A percentile compares a stretch with the other conserved stretches of the same genome.
These are phyloP conservation scores for Yamadazyma dushanensis DNA, from an alignment of 1,139 yeast species.

Conservation along the genomic window DNA sequence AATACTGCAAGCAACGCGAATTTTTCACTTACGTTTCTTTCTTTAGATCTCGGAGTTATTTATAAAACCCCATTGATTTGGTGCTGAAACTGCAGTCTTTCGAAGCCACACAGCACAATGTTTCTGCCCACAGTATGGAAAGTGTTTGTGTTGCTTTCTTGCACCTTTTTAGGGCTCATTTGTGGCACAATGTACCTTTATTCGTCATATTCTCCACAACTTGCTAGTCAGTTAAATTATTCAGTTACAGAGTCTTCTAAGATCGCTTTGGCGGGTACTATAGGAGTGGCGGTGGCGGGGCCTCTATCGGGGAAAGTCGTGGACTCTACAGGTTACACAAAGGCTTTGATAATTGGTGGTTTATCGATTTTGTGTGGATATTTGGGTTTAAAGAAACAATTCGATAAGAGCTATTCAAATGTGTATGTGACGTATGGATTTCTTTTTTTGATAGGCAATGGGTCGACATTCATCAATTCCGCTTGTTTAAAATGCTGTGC, in stretches of 20 bases:
- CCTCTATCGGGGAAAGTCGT: conserved; percentile 60
- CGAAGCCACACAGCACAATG: too few species aligned
- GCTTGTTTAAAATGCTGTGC: conserved; percentile 61
- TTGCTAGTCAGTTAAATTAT: conserved; percentile 51
- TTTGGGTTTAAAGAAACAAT: conserved; percentile 48
- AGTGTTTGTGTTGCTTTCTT: conserved; percentile 40
- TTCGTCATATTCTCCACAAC: conserved; percentile 65
- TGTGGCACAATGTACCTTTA: conserved; percentile 63
- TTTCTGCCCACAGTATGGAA: conserved; percentile 24
- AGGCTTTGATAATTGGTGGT: conserved; percentile 47
- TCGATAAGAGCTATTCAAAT: conserved; percentile 28
- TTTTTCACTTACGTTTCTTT: too few species aligned
- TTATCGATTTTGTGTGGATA: conserved; percentile 44
- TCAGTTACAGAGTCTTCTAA: conserved; percentile 55
- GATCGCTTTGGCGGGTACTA: conserved; percentile 59
- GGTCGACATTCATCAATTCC: conserved; percentile 54
- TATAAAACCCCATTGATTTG: too few species aligned
- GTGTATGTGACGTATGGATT: conserved; percentile 36
- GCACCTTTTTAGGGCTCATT: conserved; percentile 53
- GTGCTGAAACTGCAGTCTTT: too few species aligned
- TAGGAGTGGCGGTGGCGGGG: conserved; percentile 59
- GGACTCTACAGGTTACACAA: conserved; percentile 53
- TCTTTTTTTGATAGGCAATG: conserved; percentile 49
- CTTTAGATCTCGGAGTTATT: too few species aligned
- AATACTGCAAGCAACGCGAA: too few species aligned